Conservation (phyloP, 768 basidiomycete genomes). For the Amanita exitialis region DNA sequence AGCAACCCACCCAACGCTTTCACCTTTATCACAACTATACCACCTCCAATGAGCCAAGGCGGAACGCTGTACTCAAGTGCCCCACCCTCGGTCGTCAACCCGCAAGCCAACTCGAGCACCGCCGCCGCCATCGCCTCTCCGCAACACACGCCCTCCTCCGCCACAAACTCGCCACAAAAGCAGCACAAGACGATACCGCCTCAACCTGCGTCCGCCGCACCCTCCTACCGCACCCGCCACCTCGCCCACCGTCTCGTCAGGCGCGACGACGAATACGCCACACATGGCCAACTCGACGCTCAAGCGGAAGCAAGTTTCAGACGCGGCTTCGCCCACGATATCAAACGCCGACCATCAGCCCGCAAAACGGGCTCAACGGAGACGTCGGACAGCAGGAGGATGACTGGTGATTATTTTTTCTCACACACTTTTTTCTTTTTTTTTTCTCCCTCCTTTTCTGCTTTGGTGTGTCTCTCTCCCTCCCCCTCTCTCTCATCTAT, state of each 20-base stretch:
- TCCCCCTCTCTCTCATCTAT: constrained; percentile 7
- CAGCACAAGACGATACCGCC: constrained; percentile 48
- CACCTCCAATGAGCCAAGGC: constrained; percentile 10
- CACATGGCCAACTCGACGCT: constrained; percentile 36
- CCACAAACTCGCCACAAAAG: constrained; percentile 49
- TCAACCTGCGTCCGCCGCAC: constrained; percentile 20
- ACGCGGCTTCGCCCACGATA: constrained; percentile 41
- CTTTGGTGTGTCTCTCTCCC: not conserved
- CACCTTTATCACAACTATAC: constrained; percentile 10
- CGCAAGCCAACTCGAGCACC: constrained; percentile 18
- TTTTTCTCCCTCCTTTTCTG: constrained; percentile 12
- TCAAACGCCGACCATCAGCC: constrained; percentile 34
- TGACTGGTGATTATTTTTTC: constrained; percentile 18
- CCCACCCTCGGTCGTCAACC: constrained; percentile 36
- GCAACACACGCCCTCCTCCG: constrained; percentile 40
- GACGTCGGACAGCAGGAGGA: constrained; percentile 41
- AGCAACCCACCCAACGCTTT: constrained; percentile 13
- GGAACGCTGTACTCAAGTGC: constrained; percentile 43
- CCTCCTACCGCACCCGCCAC: constrained; percentile 22
- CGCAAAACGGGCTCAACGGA: constrained; percentile 42
- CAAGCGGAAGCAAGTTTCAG: constrained; percentile 43
- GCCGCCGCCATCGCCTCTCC: constrained; percentile 31
- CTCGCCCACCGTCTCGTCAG: constrained; percentile 19
- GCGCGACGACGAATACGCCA: constrained; percentile 38
- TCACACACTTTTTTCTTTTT: constrained; percentile 12